A percentile compares a stretch with the other conserved stretches of the same genome.
These are phyloP conservation scores for Cephaloascus albidus DNA, from an alignment of 805 yeast species.

Conservation along the genomic window DNA sequence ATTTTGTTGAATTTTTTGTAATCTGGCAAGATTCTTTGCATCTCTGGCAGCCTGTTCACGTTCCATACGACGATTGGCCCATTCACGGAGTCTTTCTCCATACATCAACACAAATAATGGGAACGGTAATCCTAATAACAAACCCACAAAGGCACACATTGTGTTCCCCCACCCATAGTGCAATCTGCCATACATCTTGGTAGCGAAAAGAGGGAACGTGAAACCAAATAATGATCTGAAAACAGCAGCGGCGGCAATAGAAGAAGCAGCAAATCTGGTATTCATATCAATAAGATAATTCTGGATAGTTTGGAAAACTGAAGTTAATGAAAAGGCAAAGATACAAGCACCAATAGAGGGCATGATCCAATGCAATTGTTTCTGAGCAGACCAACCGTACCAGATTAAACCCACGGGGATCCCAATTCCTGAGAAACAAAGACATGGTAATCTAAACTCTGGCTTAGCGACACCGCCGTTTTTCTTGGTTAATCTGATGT, in stretches of 20 bases:
- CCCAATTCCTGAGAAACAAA: conserved; percentile 38
- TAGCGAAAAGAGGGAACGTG: conserved; percentile 58
- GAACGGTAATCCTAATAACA: conserved; percentile 57
- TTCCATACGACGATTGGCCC: conserved; percentile 47
- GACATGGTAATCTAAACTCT: conserved; percentile 47
- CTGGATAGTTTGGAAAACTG: conserved; percentile 61
- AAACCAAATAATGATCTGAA: conserved; percentile 63
- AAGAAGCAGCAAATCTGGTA: conserved; percentile 59
- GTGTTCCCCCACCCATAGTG: conserved; percentile 71
- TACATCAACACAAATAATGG: conserved; percentile 47
- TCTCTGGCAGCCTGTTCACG: conserved; percentile 35
- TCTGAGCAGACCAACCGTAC: conserved; percentile 66
- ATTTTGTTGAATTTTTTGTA: conserved; percentile 11
- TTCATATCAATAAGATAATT: conserved; percentile 66
- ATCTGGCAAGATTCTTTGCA: conserved; percentile 25
- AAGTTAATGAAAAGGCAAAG: conserved; percentile 49
- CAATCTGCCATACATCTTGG: conserved; percentile 41
- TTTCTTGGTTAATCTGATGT: conserved; percentile 20
- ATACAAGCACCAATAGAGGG: conserved; percentile 53
- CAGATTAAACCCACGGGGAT: conserved; percentile 56
- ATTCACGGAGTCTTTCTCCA: conserved; percentile 49
- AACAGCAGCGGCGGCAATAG: conserved; percentile 60
- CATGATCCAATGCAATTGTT: conserved; percentile 49
- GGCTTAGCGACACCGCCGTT: conserved; percentile 52
- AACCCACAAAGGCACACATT: conserved; percentile 46